Conservation (phyloP, 495 filamentous ascomycete species). For the Thermothielavioides terrestris region DNA sequence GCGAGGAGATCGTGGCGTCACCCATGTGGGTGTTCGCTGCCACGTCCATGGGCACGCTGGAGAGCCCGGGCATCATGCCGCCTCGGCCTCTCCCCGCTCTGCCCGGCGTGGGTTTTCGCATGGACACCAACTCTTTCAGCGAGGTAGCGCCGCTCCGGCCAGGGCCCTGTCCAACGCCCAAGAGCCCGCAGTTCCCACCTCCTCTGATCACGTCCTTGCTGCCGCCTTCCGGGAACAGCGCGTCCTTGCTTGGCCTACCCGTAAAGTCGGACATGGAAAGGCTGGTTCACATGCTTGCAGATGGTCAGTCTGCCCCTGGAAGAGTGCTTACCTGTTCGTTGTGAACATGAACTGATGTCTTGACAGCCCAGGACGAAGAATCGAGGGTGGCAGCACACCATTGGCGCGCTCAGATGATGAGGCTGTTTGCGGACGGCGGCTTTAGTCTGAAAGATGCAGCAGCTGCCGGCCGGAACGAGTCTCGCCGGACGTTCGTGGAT, state of each 20-base stretch:
- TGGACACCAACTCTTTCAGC: not conserved
- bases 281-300: slow-evolving; percentile 5
- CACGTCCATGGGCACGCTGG: not conserved
- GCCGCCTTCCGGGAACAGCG: not conserved
- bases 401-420: slow-evolving; percentile 14
- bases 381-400: not conserved
- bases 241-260: slow-evolving; percentile 1
- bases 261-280: slow-evolving; percentile 10
- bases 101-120: not conserved
- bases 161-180: not conserved
- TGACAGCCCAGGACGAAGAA: slow-evolving; percentile 6
- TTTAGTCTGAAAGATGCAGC: not conserved
- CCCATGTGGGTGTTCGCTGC: slow-evolving; percentile 12
- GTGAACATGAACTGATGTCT: not conserved
- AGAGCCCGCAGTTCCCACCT: slow-evolving; percentile 2
- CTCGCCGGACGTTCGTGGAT: slow-evolving; percentile 7
- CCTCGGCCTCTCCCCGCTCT: not conserved
- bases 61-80: not conserved
- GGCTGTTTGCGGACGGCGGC: slow-evolving; percentile 8
- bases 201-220: slow-evolving; percentile 5
- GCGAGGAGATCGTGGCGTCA: not conserved
- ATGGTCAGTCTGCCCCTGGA: not conserved
- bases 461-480: not conserved
- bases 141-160: not conserved
- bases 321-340: not conserved